Evolutionary conservation across 2,329 filamentous ascomycete species (phyloP).

Genomic region (Hypoxylon sp.): DNA sequence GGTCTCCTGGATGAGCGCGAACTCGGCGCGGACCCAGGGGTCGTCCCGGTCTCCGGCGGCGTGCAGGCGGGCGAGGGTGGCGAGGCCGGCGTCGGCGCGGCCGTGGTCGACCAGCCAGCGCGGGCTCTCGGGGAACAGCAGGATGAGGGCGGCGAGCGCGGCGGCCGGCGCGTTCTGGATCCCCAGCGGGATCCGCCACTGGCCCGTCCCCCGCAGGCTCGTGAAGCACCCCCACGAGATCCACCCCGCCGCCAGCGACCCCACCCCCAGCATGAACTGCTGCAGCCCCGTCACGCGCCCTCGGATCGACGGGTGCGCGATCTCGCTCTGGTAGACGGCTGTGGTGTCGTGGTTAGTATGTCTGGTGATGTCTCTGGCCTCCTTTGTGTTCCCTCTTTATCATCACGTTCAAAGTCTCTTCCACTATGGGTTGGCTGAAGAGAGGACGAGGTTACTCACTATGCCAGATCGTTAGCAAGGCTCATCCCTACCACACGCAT

Average conservation of each 20-base stretch:
- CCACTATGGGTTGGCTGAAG: neutral
- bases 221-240: slow-evolving; percentile 67
- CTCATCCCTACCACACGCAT: slow-evolving; percentile 29
- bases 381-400: too few relatives aligned
- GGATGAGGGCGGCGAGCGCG: slow-evolving; percentile 69
- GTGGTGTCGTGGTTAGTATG: slow-evolving; percentile 7
- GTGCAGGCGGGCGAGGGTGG: slow-evolving; percentile 74
- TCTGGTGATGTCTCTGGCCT: neutral
- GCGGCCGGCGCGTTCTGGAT: slow-evolving; percentile 75
- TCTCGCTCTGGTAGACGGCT: slow-evolving; percentile 78
- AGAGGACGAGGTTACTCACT: slow-evolving; percentile 18
- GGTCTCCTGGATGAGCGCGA: slow-evolving; percentile 65
- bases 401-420: too few relatives aligned
- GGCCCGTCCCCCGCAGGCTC: slow-evolving; percentile 41
- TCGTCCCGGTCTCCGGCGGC: slow-evolving; percentile 71
- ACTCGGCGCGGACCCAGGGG: slow-evolving; percentile 76
- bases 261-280: slow-evolving; percentile 84
- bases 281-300: slow-evolving; percentile 78
- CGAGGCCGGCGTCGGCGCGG: slow-evolving; percentile 68
- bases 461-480: slow-evolving; percentile 39
- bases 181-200: slow-evolving; percentile 68
- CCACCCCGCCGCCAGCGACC: slow-evolving; percentile 76
- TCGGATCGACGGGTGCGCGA: slow-evolving; percentile 79
- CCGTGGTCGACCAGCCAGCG: slow-evolving; percentile 80
- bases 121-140: slow-evolving; percentile 73